Conservation (phyloP, 2,329 filamentous ascomycete species). For the Clonostachys rosea region DNA sequence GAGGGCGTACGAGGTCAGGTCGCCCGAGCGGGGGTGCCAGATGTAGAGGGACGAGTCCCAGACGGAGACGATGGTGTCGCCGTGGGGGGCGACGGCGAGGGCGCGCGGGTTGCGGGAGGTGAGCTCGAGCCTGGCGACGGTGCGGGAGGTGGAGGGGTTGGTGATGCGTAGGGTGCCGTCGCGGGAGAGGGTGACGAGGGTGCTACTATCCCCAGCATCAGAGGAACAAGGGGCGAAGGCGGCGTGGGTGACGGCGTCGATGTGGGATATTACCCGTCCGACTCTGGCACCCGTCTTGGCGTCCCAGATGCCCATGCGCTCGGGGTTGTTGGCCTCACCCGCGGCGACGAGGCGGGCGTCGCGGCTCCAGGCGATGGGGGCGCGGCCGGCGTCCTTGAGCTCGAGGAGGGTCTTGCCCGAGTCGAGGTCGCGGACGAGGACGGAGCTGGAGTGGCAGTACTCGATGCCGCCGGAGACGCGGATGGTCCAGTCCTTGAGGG, state of each 20-base stretch:
- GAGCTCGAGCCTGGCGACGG: slow-evolving; percentile 26
- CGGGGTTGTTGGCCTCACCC: slow-evolving; percentile 10
- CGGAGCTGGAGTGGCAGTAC: slow-evolving; percentile 18
- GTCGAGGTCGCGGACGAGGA: slow-evolving; percentile 20
- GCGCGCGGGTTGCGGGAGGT: slow-evolving; percentile 17
- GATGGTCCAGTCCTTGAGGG: slow-evolving; percentile 21
- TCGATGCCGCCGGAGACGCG: slow-evolving; percentile 20
- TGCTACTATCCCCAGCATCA: too few species aligned
- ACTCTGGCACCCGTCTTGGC: slow-evolving; percentile 15
- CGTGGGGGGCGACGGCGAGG: slow-evolving; percentile 24
- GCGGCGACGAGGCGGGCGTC: slow-evolving; percentile 22
- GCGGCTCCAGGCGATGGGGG: slow-evolving; percentile 23
- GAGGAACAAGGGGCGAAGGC: slow-evolving; percentile 21
- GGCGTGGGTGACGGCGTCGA: slow-evolving; percentile 27
- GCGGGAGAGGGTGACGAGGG: slow-evolving; percentile 25
- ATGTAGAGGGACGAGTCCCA: slow-evolving; percentile 30
- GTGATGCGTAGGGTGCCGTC: slow-evolving; percentile 32
- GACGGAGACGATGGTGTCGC: slow-evolving; percentile 24
- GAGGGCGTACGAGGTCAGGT: slow-evolving; percentile 27
- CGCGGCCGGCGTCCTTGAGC: slow-evolving; percentile 17
- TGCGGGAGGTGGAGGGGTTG: slow-evolving; percentile 19
- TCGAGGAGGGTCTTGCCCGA: slow-evolving; percentile 22
- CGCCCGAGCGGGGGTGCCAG: slow-evolving; percentile 26
- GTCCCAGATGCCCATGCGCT: slow-evolving; percentile 25
- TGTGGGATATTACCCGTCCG: slow-evolving; percentile 25